phyloP scores from a whole-genome alignment of 1,139 yeast genomes.

The Kodamaea fungicola region DNA sequence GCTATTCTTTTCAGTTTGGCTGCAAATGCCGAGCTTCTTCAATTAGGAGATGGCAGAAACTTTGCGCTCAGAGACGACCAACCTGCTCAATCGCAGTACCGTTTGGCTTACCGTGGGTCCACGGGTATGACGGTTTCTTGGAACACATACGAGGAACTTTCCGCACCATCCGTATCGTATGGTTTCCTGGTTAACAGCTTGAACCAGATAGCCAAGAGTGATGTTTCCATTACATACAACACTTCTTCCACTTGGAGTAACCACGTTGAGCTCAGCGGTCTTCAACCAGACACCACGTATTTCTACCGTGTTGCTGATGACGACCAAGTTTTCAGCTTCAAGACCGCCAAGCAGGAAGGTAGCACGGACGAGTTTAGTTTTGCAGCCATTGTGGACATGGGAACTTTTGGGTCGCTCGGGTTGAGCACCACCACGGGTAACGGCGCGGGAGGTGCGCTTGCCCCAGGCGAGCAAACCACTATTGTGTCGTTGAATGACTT shows the following conservation, averaged over 20 bases:
- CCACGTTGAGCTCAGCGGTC: constrained; percentile 5
- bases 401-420: constrained; percentile 6
- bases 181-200: constrained; percentile 3
- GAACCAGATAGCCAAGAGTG: constrained; percentile 4
- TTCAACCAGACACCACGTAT: constrained; percentile 4
- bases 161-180: constrained; percentile 3
- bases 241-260: constrained; percentile 6
- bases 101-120: constrained; percentile 4
- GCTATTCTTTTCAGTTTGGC: constrained; percentile 3
- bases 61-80: constrained; percentile 3
- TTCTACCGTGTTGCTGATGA: constrained; percentile 4
- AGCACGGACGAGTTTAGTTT: constrained; percentile 3
- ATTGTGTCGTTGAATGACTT: constrained; percentile 3
- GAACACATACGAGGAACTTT: constrained; percentile 3
- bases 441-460: constrained; percentile 5
- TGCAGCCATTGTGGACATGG: constrained; percentile 7
- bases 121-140: constrained; percentile 7
- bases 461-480: constrained; percentile 3
- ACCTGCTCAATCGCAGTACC: constrained; percentile 1
- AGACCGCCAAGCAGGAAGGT: constrained; percentile 3
- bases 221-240: constrained; percentile 4
- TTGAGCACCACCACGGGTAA: constrained; percentile 2
- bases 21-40: background rate
- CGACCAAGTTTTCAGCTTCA: constrained; percentile 3
- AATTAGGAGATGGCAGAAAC: constrained; percentile 1